Evolutionary conservation across 345 rosid genomes (phyloP).

Genomic region (Gossypium mustelinum): DNA sequence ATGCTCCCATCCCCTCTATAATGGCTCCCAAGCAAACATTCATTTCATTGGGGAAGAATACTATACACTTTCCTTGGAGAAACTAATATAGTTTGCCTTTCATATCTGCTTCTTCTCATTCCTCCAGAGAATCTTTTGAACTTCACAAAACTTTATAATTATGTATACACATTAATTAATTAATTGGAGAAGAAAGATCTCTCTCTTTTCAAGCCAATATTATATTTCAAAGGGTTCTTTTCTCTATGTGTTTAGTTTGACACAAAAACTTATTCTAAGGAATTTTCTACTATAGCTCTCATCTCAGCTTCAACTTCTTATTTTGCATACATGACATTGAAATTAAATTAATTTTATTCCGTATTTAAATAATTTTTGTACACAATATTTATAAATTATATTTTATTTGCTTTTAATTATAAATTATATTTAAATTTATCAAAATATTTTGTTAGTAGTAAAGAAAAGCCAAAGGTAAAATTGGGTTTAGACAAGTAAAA

Average conservation of each 20-base stretch:
- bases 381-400: too few relatives aligned
- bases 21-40: conserved; percentile 43
- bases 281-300: conserved; percentile 22
- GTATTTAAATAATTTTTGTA: too few relatives aligned
- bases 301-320: conserved; percentile 7
- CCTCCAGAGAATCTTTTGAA: conserved; percentile 31
- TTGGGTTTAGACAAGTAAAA: too few relatives aligned
- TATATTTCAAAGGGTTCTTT: background rate
- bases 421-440: too few relatives aligned
- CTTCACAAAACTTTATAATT: conserved; percentile 16
- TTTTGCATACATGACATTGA: conserved; percentile 26
- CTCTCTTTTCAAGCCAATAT: conserved; percentile 12
- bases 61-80: background rate
- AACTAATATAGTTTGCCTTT: background rate
- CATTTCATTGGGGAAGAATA: conserved; percentile 30
- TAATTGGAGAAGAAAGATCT: background rate
- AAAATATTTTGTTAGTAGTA: too few relatives aligned
- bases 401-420: too few relatives aligned
- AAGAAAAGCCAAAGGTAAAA: too few relatives aligned
- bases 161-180: background rate
- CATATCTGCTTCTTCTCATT: conserved; percentile 12
- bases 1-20: conserved; percentile 15
- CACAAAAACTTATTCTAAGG: conserved; percentile 29
- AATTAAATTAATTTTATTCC: background rate
- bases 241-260: conserved; percentile 5